phyloP scores from a whole-genome alignment of 352 stramenopile genomes.

The Pythium periplocum region DNA sequence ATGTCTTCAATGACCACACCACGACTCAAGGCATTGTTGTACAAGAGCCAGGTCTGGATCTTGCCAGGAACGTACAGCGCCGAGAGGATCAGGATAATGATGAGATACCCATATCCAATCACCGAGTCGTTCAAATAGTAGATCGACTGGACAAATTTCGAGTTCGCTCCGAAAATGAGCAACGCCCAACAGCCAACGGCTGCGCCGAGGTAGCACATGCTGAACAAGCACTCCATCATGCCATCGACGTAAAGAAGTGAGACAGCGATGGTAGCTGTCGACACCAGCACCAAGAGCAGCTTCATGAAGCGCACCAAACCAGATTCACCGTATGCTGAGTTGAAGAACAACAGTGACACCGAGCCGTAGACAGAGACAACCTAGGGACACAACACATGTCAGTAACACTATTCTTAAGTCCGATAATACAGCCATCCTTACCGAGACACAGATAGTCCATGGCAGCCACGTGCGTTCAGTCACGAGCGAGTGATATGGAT shows the following conservation, averaged over 20 bases:
- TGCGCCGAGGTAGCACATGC: slow-evolving; percentile 86
- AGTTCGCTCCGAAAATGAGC: slow-evolving; percentile 69
- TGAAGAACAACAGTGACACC: slow-evolving; percentile 31
- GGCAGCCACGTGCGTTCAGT: slow-evolving; percentile 26
- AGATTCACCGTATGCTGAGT: slow-evolving; percentile 26
- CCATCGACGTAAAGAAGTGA: slow-evolving; percentile 41
- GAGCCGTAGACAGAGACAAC: slow-evolving; percentile 14
- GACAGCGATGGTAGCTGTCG: slow-evolving; percentile 8
- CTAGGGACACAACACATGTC: neutral
- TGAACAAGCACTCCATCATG: slow-evolving; percentile 79
- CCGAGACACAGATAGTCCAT: slow-evolving; percentile 22
- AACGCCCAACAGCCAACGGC: slow-evolving; percentile 55
- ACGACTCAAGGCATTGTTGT: slow-evolving; percentile 92
- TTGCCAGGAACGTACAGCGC: slow-evolving; percentile 74
- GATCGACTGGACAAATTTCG: slow-evolving; percentile 76
- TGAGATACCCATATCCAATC: slow-evolving; percentile 83
- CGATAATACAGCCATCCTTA: slow-evolving; percentile 3
- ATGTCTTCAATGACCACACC: slow-evolving; percentile 95
- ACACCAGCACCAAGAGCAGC: slow-evolving; percentile 43
- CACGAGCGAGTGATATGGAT: slow-evolving; percentile 28
- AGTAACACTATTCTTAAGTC: neutral
- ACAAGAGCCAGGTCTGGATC: slow-evolving; percentile 93
- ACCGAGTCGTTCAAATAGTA: slow-evolving; percentile 91
- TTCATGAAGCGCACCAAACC: slow-evolving; percentile 34
- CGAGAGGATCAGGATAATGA: slow-evolving; percentile 81